Conservation (phyloP, 192 early-diverging fungal species). For the Phlyctochytrium planicorne region DNA sequence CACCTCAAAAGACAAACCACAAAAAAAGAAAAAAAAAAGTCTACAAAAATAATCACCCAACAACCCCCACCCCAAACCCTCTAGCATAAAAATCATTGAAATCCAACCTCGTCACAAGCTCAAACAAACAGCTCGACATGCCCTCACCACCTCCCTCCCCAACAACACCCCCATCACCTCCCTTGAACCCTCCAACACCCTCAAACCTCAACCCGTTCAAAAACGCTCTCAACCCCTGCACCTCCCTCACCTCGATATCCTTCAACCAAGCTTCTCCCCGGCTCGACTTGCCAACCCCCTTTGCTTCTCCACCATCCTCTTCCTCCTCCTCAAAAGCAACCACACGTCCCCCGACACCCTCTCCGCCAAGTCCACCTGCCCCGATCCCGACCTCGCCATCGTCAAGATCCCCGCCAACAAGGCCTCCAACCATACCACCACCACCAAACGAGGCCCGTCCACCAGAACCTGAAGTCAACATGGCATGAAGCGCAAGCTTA, state of each 20-base stretch:
- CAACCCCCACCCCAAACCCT: too few relatives aligned
- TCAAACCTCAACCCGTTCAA: not conserved
- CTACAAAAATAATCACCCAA: too few relatives aligned
- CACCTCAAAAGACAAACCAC: too few relatives aligned
- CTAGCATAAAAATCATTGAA: slow-evolving; percentile 80
- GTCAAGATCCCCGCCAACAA: not conserved
- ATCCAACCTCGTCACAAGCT: slow-evolving; percentile 67
- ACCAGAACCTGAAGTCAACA: too few relatives aligned
- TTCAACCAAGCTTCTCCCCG: not conserved
- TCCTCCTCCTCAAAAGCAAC: not conserved
- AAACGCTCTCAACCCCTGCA: not conserved
- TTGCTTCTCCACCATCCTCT: too few relatives aligned
- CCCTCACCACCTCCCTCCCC: not conserved
- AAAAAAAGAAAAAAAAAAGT: too few relatives aligned
- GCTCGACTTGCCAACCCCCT: not conserved
- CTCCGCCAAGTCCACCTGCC: not conserved
- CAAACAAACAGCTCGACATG: slow-evolving; percentile 54
- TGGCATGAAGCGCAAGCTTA: too few relatives aligned
- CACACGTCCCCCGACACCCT: not conserved
- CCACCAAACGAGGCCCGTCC: too few relatives aligned
- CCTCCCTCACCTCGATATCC: not conserved
- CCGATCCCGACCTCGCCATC: not conserved
- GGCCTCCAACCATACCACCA: not conserved
- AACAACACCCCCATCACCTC: slow-evolving; percentile 2
- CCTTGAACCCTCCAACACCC: not conserved